Conservation (phyloP, 2,329 filamentous ascomycete species). For the Fusarium pseudonygamai region DNA sequence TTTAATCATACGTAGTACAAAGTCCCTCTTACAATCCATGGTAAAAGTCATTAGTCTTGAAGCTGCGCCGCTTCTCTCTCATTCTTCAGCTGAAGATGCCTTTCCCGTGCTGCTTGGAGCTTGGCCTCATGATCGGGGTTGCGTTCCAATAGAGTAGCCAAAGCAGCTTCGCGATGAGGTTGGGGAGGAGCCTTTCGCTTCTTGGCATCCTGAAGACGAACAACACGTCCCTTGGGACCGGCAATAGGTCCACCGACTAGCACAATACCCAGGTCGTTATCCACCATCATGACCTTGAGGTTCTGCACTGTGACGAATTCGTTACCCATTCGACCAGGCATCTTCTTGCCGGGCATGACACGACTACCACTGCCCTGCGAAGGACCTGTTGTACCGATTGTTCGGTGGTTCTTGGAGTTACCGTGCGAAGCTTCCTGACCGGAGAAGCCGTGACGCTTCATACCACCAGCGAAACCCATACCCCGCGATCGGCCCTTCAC, state of each 20-base stretch:
- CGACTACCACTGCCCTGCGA: slow-evolving; percentile 92
- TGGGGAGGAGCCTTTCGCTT: slow-evolving; percentile 75
- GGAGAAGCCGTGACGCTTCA: slow-evolving; percentile 93
- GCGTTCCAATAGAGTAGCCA: slow-evolving; percentile 55
- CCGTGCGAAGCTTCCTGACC: slow-evolving; percentile 94
- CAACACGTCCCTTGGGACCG: slow-evolving; percentile 86
- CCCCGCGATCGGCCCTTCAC: slow-evolving; percentile 81
- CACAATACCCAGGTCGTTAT: slow-evolving; percentile 86
- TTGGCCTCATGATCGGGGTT: slow-evolving; percentile 57
- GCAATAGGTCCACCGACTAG: slow-evolving; percentile 87
- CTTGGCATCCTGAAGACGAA: slow-evolving; percentile 88
- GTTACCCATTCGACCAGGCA: slow-evolving; percentile 95
- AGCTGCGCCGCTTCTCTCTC: slow-evolving; percentile 49
- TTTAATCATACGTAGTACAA: slow-evolving; percentile 36
- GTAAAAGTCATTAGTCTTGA: slow-evolving; percentile 27
- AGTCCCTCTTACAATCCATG: slow-evolving; percentile 42
- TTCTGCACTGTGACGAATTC: slow-evolving; percentile 91
- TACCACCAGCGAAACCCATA: slow-evolving; percentile 95
- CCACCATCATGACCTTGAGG: slow-evolving; percentile 86
- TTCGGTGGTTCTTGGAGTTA: slow-evolving; percentile 93
- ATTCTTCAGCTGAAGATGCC: slow-evolving; percentile 65
- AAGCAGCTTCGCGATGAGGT: slow-evolving; percentile 59
- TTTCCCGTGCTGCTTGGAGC: slow-evolving; percentile 59
- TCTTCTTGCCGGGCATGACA: slow-evolving; percentile 95
- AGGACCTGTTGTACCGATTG: slow-evolving; percentile 88